phyloP scores from a whole-genome alignment of 495 filamentous ascomycete genomes.

The Neurospora sp. region DNA sequence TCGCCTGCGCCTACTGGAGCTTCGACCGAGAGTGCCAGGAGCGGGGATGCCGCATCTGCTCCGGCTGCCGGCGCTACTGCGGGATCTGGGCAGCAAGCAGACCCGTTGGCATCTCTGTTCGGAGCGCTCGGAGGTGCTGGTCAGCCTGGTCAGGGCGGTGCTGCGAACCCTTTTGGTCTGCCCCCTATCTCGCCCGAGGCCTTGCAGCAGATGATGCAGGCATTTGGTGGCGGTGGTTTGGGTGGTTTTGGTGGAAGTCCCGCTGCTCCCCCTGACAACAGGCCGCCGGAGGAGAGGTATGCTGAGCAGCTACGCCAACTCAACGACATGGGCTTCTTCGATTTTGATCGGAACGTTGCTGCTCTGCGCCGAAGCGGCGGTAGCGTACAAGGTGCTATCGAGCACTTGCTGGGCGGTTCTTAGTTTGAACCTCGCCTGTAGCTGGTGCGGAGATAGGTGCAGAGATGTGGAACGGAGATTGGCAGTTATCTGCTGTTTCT shows the following conservation, averaged over 20 bases:
- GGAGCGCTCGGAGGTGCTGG: conserved; percentile 4
- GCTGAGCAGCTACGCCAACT: conserved; percentile 82
- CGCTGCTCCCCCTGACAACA: conserved; percentile 56
- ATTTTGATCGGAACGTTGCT: conserved; percentile 87
- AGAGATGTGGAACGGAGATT: not conserved
- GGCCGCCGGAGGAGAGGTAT: conserved; percentile 89
- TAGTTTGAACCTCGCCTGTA: not conserved
- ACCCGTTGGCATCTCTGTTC: conserved; percentile 36
- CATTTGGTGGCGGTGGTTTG: conserved; percentile 15
- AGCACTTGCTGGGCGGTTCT: conserved; percentile 49
- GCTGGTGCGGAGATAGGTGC: not conserved
- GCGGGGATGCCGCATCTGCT: not conserved
- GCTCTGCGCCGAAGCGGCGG: conserved; percentile 84
- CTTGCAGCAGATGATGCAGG: conserved; percentile 37
- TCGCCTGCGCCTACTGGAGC: conserved; percentile 1
- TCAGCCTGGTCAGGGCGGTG: conserved; percentile 4
- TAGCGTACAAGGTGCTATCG: conserved; percentile 89
- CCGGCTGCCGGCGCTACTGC: conserved; percentile 4
- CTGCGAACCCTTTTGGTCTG: conserved; percentile 15
- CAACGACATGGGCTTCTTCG: conserved; percentile 98
- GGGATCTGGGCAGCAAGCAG: conserved; percentile 16
- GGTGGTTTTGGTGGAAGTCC: conserved; percentile 20
- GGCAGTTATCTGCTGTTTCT: not conserved
- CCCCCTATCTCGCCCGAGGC: conserved; percentile 24
- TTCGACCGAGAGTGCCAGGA: not conserved